Conservation (phyloP, 805 yeast species). For the Candida ipomoeae region DNA sequence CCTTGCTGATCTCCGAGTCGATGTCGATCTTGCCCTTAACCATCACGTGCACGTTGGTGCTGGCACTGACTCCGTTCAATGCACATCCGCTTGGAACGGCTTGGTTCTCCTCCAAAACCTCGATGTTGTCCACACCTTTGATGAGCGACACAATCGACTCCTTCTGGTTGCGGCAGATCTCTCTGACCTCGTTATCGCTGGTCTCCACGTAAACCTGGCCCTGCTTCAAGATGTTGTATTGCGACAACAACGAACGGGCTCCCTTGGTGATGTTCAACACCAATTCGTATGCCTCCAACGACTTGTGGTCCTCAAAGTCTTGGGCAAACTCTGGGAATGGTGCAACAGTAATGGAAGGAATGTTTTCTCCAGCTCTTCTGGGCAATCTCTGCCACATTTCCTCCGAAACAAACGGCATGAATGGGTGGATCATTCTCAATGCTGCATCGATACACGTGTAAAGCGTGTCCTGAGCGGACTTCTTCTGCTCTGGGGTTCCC, state of each 20-base stretch:
- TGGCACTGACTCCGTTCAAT: constrained; percentile 73
- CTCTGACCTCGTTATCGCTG: constrained; percentile 41
- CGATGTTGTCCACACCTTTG: constrained; percentile 78
- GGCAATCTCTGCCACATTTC: constrained; percentile 99
- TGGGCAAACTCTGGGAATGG: constrained; percentile 64
- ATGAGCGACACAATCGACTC: constrained; percentile 87
- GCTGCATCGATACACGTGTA: constrained; percentile 93
- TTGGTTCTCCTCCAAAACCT: constrained; percentile 50
- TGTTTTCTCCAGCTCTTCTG: constrained; percentile 66
- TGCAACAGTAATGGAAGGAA: constrained; percentile 74
- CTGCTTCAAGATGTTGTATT: constrained; percentile 82
- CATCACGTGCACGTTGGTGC: constrained; percentile 79
- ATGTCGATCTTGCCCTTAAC: constrained; percentile 94
- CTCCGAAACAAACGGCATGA: constrained; percentile 96
- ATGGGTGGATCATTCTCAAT: constrained; percentile 89
- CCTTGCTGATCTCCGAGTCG: constrained; percentile 86
- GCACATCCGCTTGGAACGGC: constrained; percentile 90
- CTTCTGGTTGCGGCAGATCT: constrained; percentile 64
- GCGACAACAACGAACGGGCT: constrained; percentile 88
- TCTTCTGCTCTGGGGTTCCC: constrained; percentile 79
- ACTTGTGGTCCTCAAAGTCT: constrained; percentile 58
- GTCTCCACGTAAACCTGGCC: constrained; percentile 84
- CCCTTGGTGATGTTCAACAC: constrained; percentile 83
- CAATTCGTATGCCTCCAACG: constrained; percentile 75
- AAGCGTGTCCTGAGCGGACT: constrained; percentile 89